A percentile compares a stretch with the other conserved stretches of the same genome.
Evolutionary conservation across 106 monocot genomes (phyloP).

Genomic region (Amphibolis antarctica): DNA sequence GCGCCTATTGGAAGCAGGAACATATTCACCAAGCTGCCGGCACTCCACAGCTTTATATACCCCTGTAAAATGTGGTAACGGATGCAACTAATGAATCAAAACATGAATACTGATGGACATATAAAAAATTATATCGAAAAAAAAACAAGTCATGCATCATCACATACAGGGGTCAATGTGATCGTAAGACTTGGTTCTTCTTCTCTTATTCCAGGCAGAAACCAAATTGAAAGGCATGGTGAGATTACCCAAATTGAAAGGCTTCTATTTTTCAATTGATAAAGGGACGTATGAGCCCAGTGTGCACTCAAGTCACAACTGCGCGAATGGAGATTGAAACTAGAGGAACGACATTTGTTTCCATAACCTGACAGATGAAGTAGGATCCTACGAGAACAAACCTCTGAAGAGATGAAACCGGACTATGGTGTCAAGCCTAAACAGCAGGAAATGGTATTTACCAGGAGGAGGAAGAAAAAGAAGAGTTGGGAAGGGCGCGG

Average conservation of each 20-base stretch:
- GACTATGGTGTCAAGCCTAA: background rate
- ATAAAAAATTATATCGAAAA: background rate
- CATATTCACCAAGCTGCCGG: slow-evolving; percentile 56
- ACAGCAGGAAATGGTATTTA: background rate
- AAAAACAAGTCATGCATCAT: background rate
- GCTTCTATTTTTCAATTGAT: no score
- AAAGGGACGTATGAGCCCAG: background rate
- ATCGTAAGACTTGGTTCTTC: slow-evolving; percentile 67
- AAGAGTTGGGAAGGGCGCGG: background rate
- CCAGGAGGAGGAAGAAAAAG: background rate
- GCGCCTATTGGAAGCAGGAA: slow-evolving; percentile 21
- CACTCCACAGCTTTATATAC: slow-evolving; percentile 56
- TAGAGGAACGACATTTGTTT: background rate
- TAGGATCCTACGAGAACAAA: background rate
- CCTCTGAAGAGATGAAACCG: background rate
- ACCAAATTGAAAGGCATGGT: slow-evolving; percentile 67
- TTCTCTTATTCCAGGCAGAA: slow-evolving; percentile 71
- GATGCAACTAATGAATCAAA: background rate
- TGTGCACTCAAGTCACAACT: background rate
- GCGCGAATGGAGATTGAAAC: background rate
- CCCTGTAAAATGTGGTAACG: slow-evolving; percentile 31
- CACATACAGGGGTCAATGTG: slow-evolving; percentile 56
- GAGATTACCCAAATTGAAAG: background rate
- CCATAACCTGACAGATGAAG: background rate
- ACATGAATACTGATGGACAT: background rate